Percentiles rank a stretch among this genome's conserved stretches.
Conservation (phyloP, 2,329 filamentous ascomycete species). For the Beauveria sp. region DNA sequence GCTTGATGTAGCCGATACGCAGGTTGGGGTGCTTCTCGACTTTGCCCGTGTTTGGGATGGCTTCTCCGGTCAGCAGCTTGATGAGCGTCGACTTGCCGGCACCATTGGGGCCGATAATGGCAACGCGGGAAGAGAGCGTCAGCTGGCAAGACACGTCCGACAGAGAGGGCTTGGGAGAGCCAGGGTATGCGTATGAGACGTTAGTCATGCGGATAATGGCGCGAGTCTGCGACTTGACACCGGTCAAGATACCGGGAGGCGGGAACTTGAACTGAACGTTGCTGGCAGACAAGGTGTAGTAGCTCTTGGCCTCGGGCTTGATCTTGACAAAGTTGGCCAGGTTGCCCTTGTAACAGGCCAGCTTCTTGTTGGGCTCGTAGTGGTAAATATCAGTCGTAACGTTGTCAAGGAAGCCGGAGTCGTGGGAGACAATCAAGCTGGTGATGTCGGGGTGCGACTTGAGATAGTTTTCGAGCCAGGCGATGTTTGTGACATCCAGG, state of each 20-base stretch:
- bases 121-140: constrained; percentile 82
- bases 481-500: constrained; percentile 90
- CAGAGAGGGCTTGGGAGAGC: constrained; percentile 78
- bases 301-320: constrained; percentile 91
- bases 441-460: constrained; percentile 96
- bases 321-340: constrained; percentile 76
- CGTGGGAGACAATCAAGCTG: constrained; percentile 95
- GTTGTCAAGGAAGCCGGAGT: constrained; percentile 93
- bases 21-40: constrained; percentile 98
- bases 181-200: constrained; percentile 90
- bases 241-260: constrained; percentile 83
- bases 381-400: constrained; percentile 99
- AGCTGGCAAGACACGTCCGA: constrained; percentile 81
- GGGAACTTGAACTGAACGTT: constrained; percentile 97
- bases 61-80: constrained; percentile 91
- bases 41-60: constrained; percentile 71
- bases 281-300: constrained; percentile 88
- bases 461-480: constrained; percentile 91
- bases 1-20: constrained; percentile 99
- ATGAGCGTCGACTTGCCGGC: constrained; percentile 97
- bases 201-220: constrained; percentile 94
- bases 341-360: constrained; percentile 79
- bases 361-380: constrained; percentile 93
- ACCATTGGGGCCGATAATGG: constrained; percentile 95
- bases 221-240: constrained; percentile 90